Evolutionary conservation across 2,329 filamentous ascomycete genomes (phyloP), one percentile per base, ranked within the genome.

Genomic region (Nannizziopsis barbatae): DNA sequence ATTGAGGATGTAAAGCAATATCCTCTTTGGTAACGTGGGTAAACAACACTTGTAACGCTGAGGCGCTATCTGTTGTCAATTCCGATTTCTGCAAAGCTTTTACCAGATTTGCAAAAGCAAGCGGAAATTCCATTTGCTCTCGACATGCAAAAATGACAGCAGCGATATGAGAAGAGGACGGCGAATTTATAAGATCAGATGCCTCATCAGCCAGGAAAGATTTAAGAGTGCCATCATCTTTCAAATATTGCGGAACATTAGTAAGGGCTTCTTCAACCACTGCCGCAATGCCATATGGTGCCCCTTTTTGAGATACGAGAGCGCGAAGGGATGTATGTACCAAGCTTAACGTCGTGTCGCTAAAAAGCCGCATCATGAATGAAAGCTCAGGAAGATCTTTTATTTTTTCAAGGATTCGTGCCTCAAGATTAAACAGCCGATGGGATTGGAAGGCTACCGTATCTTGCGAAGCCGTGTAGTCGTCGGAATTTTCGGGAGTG

Each of bases 401-500:
- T 31, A 53, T 51, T 46, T 55, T 57, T 12, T 57, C 54, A 22
- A 70, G 55, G 18, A 72, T 51, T 15, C 67, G 63, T 40, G 62
- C 55, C 52, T 72, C 71, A 8, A 87, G 65, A 1, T 75, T 67
- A 52, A 84, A 82, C 68, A 86, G 86, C 0, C 84, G 80, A 40
- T 73, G 71, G 0, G 81, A 81, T 57, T 84, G 76, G 5, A 80
- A 72, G 8, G 78, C 76, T 20, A 94, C 73, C 36, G 72, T 71
- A 44, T 78, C 74, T 61, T 95, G 87, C 0, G 86, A 93, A 37
- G 74, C 73, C 20, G 77, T 74, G 56, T 85, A 85, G 14, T 87
- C 84, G 53, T 83, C 83, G 0, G 87, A 88, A 49, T 90, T 80
- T 60, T 90, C 87, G 0, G 89, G 87, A 4, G 86, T 74, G 0